Evolutionary conservation across 129 eudicot genomes (phyloP).

Genomic region (Scalesia atractyloides): DNA sequence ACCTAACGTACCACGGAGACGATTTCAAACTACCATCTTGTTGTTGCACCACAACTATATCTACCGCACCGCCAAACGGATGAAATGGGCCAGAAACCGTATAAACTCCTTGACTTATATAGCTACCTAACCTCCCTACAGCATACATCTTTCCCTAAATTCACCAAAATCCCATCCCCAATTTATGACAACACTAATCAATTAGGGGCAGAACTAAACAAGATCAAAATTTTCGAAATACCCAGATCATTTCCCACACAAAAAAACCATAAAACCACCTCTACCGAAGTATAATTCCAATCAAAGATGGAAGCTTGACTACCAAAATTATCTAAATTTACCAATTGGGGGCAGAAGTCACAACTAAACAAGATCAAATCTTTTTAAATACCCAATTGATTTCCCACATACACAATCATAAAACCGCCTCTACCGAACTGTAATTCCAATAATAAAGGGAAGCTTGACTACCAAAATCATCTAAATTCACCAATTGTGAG

Average conservation of each 20-base stretch:
- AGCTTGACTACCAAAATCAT: too few species aligned
- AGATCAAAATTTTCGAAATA: constrained; percentile 33
- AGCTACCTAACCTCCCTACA: constrained; percentile 85
- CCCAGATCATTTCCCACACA: constrained; percentile 29
- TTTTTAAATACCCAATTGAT: constrained; percentile 27
- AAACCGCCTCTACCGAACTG: too few species aligned
- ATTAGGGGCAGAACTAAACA: constrained; percentile 21
- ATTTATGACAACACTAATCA: constrained; percentile 20
- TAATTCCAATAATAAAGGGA: too few species aligned
- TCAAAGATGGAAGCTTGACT: constrained; percentile 26
- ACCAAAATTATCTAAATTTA: constrained; percentile 5
- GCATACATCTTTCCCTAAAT: constrained; percentile 53
- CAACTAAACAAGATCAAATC: constrained; percentile 34
- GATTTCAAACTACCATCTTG: constrained; percentile 85
- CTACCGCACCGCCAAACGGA: constrained; percentile 98
- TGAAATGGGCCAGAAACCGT: constrained; percentile 86
- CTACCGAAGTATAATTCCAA: constrained; percentile 21
- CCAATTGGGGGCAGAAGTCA: constrained; percentile 26
- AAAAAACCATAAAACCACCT: constrained; percentile 22
- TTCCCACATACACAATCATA: constrained; percentile 15
- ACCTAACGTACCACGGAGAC: constrained; percentile 92
- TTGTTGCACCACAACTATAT: constrained; percentile 88
- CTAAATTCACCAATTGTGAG: too few species aligned
- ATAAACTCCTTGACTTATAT: constrained; percentile 66
- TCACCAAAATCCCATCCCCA: constrained; percentile 9